A percentile compares a stretch with the other conserved stretches of the same genome.
Conservation (phyloP, 176 grass and related monocot species). For the Elaeis guineensis region DNA sequence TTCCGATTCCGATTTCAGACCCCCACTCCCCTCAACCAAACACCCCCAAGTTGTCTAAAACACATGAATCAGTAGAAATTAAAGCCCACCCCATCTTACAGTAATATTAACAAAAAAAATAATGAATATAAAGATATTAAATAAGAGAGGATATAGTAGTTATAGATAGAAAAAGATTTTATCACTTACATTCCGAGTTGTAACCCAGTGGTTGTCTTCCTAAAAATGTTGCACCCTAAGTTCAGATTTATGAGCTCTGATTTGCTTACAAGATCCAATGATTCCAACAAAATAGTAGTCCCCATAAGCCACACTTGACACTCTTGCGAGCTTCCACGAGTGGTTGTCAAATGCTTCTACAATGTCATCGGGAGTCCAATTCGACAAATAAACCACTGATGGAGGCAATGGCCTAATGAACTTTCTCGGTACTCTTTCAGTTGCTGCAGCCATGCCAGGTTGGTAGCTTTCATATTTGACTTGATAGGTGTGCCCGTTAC, state of each 20-base stretch:
- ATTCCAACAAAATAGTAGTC: constrained; percentile 27
- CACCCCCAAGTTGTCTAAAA: too few species aligned
- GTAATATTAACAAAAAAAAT: too few species aligned
- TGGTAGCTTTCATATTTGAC: constrained; percentile 23
- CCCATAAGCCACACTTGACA: constrained; percentile 5
- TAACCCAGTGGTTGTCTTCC: constrained; percentile 30
- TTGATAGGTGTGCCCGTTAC: constrained; percentile 55
- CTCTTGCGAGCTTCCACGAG: constrained; percentile 41
- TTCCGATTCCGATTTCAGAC: too few species aligned
- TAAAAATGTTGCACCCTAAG: constrained; percentile 15
- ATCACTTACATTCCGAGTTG: constrained; percentile 30
- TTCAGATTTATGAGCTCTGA: background rate
- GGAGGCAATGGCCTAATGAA: constrained; percentile 40
- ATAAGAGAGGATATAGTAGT: too few species aligned
- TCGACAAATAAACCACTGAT: background rate
- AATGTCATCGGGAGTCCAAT: constrained; percentile 33
- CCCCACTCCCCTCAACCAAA: too few species aligned
- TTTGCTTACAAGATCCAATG: constrained; percentile 12
- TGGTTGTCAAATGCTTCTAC: constrained; percentile 34
- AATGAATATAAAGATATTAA: too few species aligned
- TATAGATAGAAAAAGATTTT: too few species aligned
- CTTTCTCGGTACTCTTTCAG: constrained; percentile 36
- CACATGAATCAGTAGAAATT: too few species aligned
- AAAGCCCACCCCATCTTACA: too few species aligned
- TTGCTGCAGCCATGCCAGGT: background rate